A percentile compares a stretch with the other conserved stretches of the same genome.
phyloP scores from a whole-genome alignment of 148 eudicot species.

The Camellia sinensis region DNA sequence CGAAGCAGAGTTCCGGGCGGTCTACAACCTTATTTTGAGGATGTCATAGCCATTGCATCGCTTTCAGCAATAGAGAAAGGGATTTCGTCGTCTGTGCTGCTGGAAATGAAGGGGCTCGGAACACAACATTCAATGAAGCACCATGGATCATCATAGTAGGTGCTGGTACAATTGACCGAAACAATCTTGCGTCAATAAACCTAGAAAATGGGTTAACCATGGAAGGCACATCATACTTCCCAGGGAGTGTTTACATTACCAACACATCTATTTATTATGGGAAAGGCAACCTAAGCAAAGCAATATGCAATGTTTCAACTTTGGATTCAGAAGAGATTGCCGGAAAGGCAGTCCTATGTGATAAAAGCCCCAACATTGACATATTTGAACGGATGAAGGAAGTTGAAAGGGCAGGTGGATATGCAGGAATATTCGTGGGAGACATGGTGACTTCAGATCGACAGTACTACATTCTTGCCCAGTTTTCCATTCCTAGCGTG shows the following conservation, averaged over 20 bases:
- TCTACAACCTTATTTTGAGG: background rate
- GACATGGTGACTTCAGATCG: background rate
- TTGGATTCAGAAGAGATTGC: background rate
- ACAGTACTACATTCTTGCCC: background rate
- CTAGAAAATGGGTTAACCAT: conserved; percentile 15
- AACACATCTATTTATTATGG: background rate
- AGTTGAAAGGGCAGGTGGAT: background rate
- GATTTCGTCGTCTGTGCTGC: conserved; percentile 10
- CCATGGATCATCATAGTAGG: conserved; percentile 19
- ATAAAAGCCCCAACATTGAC: background rate
- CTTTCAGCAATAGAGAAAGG: conserved; percentile 20
- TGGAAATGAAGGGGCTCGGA: conserved; percentile 12
- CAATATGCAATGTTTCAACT: background rate
- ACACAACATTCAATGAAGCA: conserved; percentile 9
- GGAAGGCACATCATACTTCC: background rate
- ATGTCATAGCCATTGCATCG: conserved; percentile 11
- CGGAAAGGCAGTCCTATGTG: background rate
- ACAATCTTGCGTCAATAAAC: background rate
- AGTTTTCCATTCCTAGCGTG: background rate
- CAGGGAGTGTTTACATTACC: background rate
- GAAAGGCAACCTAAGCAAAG: background rate
- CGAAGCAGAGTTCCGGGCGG: too few species aligned
- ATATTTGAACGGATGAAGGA: background rate
- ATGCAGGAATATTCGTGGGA: background rate
- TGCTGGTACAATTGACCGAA: conserved; percentile 15